Evolutionary conservation across 1,284 basidiomycete genomes (phyloP).

Genomic region (Wolfiporia cocos): DNA sequence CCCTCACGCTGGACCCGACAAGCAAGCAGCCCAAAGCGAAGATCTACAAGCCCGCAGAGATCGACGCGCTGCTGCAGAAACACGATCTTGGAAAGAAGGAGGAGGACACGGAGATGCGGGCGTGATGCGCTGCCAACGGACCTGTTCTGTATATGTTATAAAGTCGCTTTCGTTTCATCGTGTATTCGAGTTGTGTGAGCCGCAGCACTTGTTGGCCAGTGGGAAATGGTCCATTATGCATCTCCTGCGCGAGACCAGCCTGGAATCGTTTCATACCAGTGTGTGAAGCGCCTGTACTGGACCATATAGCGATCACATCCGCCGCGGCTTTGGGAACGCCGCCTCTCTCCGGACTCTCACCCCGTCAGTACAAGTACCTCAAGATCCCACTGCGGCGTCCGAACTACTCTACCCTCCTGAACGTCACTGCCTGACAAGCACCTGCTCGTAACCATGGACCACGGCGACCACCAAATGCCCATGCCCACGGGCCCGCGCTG

Average conservation of each 20-base stretch:
- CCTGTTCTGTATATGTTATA: conserved; percentile 5
- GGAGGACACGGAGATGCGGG: conserved; percentile 69
- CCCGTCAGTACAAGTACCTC: background rate
- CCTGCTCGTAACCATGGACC: conserved; percentile 35
- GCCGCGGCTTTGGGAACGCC: background rate
- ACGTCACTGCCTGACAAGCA: background rate
- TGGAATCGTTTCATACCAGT: background rate
- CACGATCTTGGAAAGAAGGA: conserved; percentile 88
- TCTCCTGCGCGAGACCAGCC: background rate
- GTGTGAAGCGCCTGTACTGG: background rate
- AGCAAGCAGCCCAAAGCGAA: conserved; percentile 84
- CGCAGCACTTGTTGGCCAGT: background rate
- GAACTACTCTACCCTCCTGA: background rate
- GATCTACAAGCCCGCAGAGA: conserved; percentile 90
- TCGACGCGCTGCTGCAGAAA: conserved; percentile 80
- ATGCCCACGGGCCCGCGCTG: conserved; percentile 13
- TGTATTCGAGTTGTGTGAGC: conserved; percentile 1
- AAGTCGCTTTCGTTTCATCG: background rate
- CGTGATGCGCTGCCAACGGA: conserved; percentile 20
- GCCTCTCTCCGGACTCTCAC: conserved; percentile 1
- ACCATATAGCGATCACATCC: background rate
- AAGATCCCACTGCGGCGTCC: background rate
- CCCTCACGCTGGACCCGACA: conserved; percentile 77
- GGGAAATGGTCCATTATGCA: background rate
- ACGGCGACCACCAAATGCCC: conserved; percentile 47